Base-by-base conservation (phyloP, 495 filamentous ascomycete genomes). In the Penicillium canariense region DNA sequence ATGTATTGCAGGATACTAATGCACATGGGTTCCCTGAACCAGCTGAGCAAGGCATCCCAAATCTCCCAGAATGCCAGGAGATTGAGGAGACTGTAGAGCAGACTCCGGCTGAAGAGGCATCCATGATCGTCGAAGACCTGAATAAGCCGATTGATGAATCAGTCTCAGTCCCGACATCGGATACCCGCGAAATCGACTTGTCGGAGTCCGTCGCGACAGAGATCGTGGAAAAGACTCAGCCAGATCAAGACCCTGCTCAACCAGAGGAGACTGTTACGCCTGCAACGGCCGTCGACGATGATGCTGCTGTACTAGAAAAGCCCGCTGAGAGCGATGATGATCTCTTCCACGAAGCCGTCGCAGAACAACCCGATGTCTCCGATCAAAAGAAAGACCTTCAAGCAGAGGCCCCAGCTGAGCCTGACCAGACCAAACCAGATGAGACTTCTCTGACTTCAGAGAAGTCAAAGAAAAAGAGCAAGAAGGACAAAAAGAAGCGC, bases 401-500 rank as follows among this genome's bases (percentile, higher is more conserved):
- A n/a, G 2, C 46, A 26, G 53, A 63, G 15, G 34, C 47, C 14
- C n/a, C 51, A 0, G 7, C 43, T 25, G 53, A 55, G 27, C 48
- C 56, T 8, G n/a, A n/a, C n/a, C n/a, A n/a, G n/a, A n/a, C n/a
- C n/a, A n/a, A n/a, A n/a, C n/a, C n/a, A n/a, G n/a, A n/a, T n/a
- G 59, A 66, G 35, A 53, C 61, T n/a, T 8, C 32, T 14, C 1
- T 50, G 23, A 50, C 48, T 9, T 40, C 27, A 2, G 59, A 55
- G 1, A 60, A 59, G 28, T 32, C 62, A 39, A 65, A 62, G 36
- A 66, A 60, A 60, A 72, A 69, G 50, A 55, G 62, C 28, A 69
- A 72, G 50, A 70, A 69, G 32, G 54, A 62, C 35, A 69, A 68
- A 49, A 71, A 71, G 43, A 71, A 71, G 31, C 62, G 63, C 48